These are phyloP conservation scores for Macrotyloma uniflorum DNA, from an alignment of 306 rosid genomes.

Conservation along the genomic window DNA sequence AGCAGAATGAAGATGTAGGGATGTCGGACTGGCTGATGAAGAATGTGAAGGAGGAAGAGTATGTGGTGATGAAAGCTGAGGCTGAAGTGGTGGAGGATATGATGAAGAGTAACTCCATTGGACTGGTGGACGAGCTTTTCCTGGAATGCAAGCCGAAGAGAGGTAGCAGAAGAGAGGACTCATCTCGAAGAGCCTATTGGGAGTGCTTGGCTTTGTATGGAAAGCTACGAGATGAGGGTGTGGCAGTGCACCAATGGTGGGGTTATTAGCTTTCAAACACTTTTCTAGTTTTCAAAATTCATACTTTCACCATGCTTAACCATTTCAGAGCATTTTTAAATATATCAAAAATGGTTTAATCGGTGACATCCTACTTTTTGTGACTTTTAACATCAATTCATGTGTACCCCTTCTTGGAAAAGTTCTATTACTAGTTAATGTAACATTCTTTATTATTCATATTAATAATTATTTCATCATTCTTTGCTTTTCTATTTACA, in stretches of 20 bases:
- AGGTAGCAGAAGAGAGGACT: background rate
- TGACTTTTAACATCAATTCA: background rate
- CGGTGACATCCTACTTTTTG: background rate
- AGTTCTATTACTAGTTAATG: background rate
- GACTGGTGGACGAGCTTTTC: constrained; percentile 83
- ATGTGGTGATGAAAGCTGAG: constrained; percentile 88
- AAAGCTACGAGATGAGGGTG: constrained; percentile 76
- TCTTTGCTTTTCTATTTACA: too few relatives aligned
- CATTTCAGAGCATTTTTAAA: too few relatives aligned
- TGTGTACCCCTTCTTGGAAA: background rate
- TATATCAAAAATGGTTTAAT: too few relatives aligned
- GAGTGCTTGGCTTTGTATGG: constrained; percentile 87
- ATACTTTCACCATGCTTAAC: too few relatives aligned
- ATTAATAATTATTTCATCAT: too few relatives aligned
- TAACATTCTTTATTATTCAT: background rate
- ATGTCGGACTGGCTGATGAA: constrained; percentile 72
- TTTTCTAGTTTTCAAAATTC: too few relatives aligned
- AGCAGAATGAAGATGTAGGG: constrained; percentile 32
- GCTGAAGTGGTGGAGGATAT: constrained; percentile 85
- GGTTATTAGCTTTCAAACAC: too few relatives aligned
- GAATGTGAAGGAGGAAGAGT: constrained; percentile 75
- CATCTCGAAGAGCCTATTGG: constrained; percentile 72
- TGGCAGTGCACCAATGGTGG: constrained; percentile 98
- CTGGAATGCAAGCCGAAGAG: constrained; percentile 69
- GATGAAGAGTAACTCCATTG: constrained; percentile 51